phyloP scores from a whole-genome alignment of 371 early-diverging fungal genomes.

The Parasitella parasitica region DNA sequence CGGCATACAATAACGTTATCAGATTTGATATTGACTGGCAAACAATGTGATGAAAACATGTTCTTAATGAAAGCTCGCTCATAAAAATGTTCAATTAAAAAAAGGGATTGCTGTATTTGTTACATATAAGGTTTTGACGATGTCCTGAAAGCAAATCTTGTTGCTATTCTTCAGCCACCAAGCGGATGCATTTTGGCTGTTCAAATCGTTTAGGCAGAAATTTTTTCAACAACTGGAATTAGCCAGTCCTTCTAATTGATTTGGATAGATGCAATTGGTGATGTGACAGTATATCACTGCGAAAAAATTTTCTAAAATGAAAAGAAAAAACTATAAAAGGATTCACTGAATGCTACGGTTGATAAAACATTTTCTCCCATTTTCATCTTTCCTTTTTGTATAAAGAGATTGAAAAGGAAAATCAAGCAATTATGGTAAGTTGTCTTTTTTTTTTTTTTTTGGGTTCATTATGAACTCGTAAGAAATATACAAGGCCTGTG shows the following conservation, averaged over 20 bases:
- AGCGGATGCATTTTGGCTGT: neutral
- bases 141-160: neutral
- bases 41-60: neutral
- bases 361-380: neutral
- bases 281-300: neutral
- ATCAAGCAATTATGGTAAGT: conserved; percentile 3
- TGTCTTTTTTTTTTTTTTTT: neutral
- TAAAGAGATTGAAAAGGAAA: neutral
- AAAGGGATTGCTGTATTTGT: too few relatives aligned
- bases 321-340: neutral
- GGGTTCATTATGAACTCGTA: conserved; percentile 7
- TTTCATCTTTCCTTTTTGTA: neutral
- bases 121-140: too few relatives aligned
- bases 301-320: neutral
- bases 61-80: neutral
- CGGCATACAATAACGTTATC: too few relatives aligned
- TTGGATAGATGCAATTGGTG: neutral
- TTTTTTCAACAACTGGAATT: neutral
- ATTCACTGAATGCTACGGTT: neutral
- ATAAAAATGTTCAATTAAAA: too few relatives aligned
- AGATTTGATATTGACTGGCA: neutral
- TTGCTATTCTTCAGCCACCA: neutral
- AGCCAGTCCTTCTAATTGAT: neutral
- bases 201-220: neutral
- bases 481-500: neutral